Evolutionary conservation across 108 stramenopile species (phyloP), one percentile per base, ranked within the genome.

Genomic region (Thalassiosira profunda): DNA sequence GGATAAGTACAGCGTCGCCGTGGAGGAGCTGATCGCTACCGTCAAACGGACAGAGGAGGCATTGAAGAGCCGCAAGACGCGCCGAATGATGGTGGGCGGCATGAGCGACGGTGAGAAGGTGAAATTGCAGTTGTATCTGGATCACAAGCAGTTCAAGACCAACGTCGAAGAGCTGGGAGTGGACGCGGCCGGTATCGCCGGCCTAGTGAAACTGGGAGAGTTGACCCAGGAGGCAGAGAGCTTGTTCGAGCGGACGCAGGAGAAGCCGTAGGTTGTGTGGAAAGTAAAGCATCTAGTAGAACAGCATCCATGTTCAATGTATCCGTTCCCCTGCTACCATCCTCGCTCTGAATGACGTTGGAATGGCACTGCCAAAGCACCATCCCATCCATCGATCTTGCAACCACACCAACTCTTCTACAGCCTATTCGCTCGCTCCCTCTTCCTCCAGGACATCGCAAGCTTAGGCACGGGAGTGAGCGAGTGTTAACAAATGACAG

Each of bases 61-160:
- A 18, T 52, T 95, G 36, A 85, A 95, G 56, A 88, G 79, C 60
- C 67, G 89, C 25, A 74, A 84, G 41, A 80, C 79, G 21, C 82
- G 89, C 15, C 64, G 84, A 31, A 87, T 84, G 40, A 83, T 86
- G 54, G 87, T 86, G 36, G 94, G 89, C 4, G 94, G 90, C 12
- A 89, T 92, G 77, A 92, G 94, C 55, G 94, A 95, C 52, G 94
- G 91, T 18, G 94, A 95, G 70, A 95, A 95, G 70, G 89, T 90
- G n/a, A 92, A 92, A 51, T 61, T 92, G 45, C 94, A 95, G 45
- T 56, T 95, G 40, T 89, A 65, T 62, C 78, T 95, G 12, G 94
- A 92, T 78, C 83, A 83, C 48, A 31, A 74, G 58, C 81, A 83
- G 58, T 91, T 81, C 47, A 69, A 51, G 2, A 51, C 55, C 4